These are phyloP conservation scores for Solanum neorickii DNA, from an alignment of 257 asterid species.

Conservation along the genomic window DNA sequence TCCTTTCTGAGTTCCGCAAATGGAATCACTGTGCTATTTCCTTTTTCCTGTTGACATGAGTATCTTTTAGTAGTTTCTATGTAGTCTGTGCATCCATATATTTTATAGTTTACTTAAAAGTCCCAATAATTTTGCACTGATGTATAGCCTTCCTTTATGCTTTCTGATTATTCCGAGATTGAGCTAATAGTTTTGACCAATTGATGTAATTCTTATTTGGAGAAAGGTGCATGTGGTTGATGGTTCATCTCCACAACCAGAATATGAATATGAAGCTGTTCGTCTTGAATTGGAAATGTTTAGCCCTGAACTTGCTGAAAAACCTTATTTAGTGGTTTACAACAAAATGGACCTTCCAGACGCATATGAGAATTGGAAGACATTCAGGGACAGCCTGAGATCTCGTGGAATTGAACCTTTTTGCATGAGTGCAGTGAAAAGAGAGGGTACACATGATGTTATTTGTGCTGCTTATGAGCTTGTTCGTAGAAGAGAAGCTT, in stretches of 20 bases:
- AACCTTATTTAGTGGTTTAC: constrained; percentile 71
- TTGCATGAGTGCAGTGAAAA: constrained; percentile 81
- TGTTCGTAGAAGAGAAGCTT: constrained; percentile 26
- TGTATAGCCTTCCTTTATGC: neutral
- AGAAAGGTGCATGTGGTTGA: constrained; percentile 83
- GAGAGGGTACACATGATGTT: constrained; percentile 78
- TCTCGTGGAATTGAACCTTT: constrained; percentile 67
- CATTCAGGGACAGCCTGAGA: constrained; percentile 45
- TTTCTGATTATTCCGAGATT: neutral
- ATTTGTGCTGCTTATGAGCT: constrained; percentile 59
- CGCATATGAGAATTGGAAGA: constrained; percentile 65
- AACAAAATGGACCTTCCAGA: constrained; percentile 98
- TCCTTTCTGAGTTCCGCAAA: neutral
- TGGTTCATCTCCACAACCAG: constrained; percentile 90
- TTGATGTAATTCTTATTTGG: constrained; percentile 6
- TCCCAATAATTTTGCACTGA: neutral
- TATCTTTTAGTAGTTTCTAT: neutral
- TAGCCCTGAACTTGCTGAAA: constrained; percentile 77
- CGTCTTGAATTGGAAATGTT: constrained; percentile 98
- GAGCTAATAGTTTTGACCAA: constrained; percentile 7
- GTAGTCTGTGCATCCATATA: neutral
- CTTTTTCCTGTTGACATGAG: neutral
- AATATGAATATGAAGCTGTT: constrained; percentile 87
- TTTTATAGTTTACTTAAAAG: neutral
- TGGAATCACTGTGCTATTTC: neutral